Percentiles rank a stretch among this genome's conserved stretches.
Evolutionary conservation across 2,329 filamentous ascomycete genomes (phyloP).

Genomic region (Epicoccum sorghinum): DNA sequence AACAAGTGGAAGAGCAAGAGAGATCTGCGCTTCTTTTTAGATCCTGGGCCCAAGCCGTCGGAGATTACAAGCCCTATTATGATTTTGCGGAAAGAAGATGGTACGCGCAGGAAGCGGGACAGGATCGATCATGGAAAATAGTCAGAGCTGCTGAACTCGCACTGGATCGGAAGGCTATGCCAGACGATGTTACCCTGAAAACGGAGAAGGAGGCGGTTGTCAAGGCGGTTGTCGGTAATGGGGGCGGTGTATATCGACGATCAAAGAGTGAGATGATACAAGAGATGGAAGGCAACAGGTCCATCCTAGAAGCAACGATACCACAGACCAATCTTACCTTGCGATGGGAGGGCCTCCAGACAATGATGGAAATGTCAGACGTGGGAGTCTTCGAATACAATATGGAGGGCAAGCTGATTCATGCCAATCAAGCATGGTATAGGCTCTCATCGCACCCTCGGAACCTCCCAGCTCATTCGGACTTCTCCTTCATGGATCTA

Average conservation of each 20-base stretch:
- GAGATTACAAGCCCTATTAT: slow-evolving; percentile 17
- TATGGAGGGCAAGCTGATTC: slow-evolving; percentile 29
- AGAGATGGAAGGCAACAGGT: slow-evolving; percentile 7
- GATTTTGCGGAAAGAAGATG: slow-evolving; percentile 26
- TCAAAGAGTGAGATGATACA: slow-evolving; percentile 17
- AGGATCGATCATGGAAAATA: slow-evolving; percentile 23
- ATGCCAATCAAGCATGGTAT: slow-evolving; percentile 43
- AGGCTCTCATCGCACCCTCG: slow-evolving; percentile 32
- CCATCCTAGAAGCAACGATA: slow-evolving; percentile 2
- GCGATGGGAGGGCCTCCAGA: slow-evolving; percentile 36
- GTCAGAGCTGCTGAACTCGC: slow-evolving; percentile 15
- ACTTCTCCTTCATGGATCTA: slow-evolving; percentile 42
- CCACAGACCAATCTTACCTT: slow-evolving; percentile 25
- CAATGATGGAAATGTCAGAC: slow-evolving; percentile 45
- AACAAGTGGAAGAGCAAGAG: slow-evolving; percentile 14
- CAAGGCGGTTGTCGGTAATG: not conserved
- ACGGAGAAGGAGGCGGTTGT: not conserved
- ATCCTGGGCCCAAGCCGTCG: slow-evolving; percentile 35
- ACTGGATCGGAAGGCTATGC: not conserved
- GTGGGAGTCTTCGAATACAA: slow-evolving; percentile 44
- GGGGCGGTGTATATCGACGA: slow-evolving; percentile 6
- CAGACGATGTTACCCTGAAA: not conserved
- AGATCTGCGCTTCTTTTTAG: slow-evolving; percentile 31
- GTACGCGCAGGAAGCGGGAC: slow-evolving; percentile 24
- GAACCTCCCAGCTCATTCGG: slow-evolving; percentile 23